Percentiles rank a stretch among this genome's conserved stretches.
Evolutionary conservation across 371 early-diverging fungal genomes (phyloP).

Genomic region (Batrachochytrium dendrobatidis): DNA sequence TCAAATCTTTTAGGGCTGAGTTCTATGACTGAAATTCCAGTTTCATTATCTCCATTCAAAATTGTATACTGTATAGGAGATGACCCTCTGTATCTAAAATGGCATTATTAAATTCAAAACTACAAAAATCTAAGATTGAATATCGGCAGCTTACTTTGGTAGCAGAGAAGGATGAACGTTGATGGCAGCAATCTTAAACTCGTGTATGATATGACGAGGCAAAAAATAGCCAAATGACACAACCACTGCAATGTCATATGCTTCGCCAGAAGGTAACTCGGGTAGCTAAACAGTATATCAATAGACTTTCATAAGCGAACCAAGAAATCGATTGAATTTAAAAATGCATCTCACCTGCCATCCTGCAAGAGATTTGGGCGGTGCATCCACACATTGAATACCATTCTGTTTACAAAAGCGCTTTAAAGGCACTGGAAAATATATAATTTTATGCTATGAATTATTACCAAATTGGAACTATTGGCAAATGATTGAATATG

Average conservation of each 20-base stretch:
- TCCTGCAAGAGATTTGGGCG: constrained; percentile 32
- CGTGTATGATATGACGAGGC: constrained; percentile 57
- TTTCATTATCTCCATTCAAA: constrained; percentile 59
- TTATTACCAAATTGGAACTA: constrained; percentile 24
- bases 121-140: background rate
- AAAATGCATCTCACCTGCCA: constrained; percentile 28
- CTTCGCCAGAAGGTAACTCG: constrained; percentile 4
- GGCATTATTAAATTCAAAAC: background rate
- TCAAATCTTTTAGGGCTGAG: constrained; percentile 70
- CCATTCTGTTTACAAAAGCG: constrained; percentile 27
- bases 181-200: constrained; percentile 63
- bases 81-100: constrained; percentile 76
- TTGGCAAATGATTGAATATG: constrained; percentile 33
- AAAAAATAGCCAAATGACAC: constrained; percentile 91
- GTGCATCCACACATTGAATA: constrained; percentile 29
- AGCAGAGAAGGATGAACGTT: constrained; percentile 87
- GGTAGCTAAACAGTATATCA: background rate
- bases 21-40: constrained; percentile 86
- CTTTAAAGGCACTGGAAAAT: constrained; percentile 38
- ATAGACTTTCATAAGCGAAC: background rate
- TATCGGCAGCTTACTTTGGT: constrained; percentile 46
- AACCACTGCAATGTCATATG: constrained; percentile 79
- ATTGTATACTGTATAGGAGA: constrained; percentile 88
- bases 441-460: background rate
- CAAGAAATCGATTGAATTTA: background rate